Conservation (phyloP, 352 stramenopile genomes). For the Phytophthora ramorum region DNA sequence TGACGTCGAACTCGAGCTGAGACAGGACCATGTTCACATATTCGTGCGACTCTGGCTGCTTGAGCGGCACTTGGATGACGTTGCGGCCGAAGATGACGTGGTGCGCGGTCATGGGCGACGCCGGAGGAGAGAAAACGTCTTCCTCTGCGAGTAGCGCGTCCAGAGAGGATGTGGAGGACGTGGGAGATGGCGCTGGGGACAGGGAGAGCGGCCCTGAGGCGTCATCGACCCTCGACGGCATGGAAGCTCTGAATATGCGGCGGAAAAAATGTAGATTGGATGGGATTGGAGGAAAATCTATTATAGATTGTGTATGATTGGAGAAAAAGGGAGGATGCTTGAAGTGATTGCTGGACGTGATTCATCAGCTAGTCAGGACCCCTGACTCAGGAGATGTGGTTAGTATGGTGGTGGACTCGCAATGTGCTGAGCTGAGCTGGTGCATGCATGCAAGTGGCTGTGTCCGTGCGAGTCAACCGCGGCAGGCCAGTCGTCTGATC, state of each 20-base stretch:
- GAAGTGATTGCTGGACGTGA: neutral
- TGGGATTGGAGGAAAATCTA: conserved; percentile 11
- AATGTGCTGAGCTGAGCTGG: neutral
- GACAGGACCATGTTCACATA: conserved; percentile 81
- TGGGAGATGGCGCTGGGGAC: conserved; percentile 23
- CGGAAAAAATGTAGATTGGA: neutral
- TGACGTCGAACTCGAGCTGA: conserved; percentile 79
- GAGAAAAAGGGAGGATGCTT: neutral
- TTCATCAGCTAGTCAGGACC: too few relatives aligned
- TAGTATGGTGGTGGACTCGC: neutral
- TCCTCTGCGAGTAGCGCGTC: conserved; percentile 40
- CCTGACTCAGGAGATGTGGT: too few relatives aligned
- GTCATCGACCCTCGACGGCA: conserved; percentile 8
- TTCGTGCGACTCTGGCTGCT: conserved; percentile 45
- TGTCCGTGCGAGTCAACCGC: neutral
- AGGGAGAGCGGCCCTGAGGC: conserved; percentile 22
- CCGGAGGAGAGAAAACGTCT: conserved; percentile 26
- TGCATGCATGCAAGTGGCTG: neutral
- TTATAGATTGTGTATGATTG: neutral
- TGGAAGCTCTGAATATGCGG: conserved; percentile 5
- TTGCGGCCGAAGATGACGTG: conserved; percentile 72
- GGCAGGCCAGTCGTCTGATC: neutral
- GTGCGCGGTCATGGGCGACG: conserved; percentile 31
- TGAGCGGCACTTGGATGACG: conserved; percentile 81
- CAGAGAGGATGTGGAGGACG: conserved; percentile 37